Conservation (phyloP, 176 grass and related monocot species). For the Themeda triandra region DNA sequence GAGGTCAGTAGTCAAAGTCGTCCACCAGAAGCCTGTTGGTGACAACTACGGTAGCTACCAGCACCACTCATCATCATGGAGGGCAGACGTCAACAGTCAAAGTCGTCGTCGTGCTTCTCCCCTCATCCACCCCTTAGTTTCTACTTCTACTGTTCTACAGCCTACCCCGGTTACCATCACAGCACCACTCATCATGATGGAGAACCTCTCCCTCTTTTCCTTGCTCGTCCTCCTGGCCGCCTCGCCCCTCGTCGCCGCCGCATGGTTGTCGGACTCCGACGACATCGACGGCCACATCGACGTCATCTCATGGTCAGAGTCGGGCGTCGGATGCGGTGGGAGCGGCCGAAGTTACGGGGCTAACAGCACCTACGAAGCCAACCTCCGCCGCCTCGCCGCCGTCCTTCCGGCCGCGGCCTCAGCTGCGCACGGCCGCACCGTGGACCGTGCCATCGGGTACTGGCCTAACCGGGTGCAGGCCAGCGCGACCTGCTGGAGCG, state of each 20-base stretch:
- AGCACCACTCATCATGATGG: background rate
- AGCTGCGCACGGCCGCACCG: background rate
- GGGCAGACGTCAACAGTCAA: too few species aligned
- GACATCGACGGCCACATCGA: too few species aligned
- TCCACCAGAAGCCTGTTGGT: too few species aligned
- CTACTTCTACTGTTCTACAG: too few species aligned
- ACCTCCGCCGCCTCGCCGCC: slow-evolving; percentile 27
- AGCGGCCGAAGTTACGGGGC: background rate
- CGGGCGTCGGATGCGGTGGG: background rate
- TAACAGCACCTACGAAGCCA: slow-evolving; percentile 27
- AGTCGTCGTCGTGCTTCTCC: too few species aligned
- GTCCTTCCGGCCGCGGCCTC: background rate
- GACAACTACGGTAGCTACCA: too few species aligned
- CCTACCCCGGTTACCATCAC: background rate
- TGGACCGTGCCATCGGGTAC: background rate
- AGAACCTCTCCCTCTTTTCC: background rate
- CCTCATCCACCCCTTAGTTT: too few species aligned
- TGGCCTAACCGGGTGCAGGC: background rate
- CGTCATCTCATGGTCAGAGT: too few species aligned
- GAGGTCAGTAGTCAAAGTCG: too few species aligned
- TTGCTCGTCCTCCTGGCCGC: background rate
- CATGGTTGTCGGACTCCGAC: too few species aligned
- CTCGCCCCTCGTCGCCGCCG: background rate
- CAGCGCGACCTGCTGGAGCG: background rate
- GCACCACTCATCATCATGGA: too few species aligned